These are phyloP conservation scores for Blastomyces parvus DNA, from an alignment of 2,329 filamentous ascomycete genomes.

Conservation along the genomic window DNA sequence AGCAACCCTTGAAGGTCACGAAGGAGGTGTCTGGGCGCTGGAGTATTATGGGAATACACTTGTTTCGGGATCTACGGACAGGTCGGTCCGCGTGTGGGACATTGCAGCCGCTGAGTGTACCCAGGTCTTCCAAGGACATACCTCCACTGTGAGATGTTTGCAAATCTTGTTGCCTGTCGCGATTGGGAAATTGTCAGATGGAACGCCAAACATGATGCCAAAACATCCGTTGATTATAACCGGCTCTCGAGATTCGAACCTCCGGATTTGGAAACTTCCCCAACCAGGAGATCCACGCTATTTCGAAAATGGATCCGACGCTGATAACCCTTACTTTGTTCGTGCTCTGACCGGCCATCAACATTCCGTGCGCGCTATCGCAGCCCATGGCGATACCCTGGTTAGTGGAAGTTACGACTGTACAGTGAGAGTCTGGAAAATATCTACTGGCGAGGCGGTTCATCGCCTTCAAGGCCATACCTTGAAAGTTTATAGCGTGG, in stretches of 20 bases:
- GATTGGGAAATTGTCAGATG: constrained; percentile 61
- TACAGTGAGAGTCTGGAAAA: constrained; percentile 92
- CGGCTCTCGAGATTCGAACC: constrained; percentile 84
- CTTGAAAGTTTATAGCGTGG: constrained; percentile 94
- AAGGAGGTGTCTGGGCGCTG: constrained; percentile 94
- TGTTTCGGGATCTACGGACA: constrained; percentile 91
- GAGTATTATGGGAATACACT: constrained; percentile 93
- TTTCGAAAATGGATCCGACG: constrained; percentile 65
- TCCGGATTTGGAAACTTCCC: constrained; percentile 90
- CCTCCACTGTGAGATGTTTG: constrained; percentile 89
- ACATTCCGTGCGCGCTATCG: constrained; percentile 92
- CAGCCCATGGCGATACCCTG: constrained; percentile 88
- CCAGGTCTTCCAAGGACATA: constrained; percentile 95
- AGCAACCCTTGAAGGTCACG: constrained; percentile 79
- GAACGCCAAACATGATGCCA: constrained; percentile 75
- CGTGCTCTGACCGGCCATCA: constrained; percentile 76
- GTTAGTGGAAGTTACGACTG: constrained; percentile 96
- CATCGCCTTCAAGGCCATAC: constrained; percentile 78
- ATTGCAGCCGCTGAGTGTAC: constrained; percentile 88
- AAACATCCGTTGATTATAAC: constrained; percentile 95
- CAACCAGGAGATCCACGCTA: constrained; percentile 67
- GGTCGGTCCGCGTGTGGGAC: constrained; percentile 98
- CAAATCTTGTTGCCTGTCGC: constrained; percentile 86
- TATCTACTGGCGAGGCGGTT: constrained; percentile 82
- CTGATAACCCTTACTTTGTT: constrained; percentile 90